Percentiles rank a stretch among this genome's conserved stretches.
Evolutionary conservation across 139 green algal genomes (phyloP).

Genomic region (Chlamydomonas sp.): DNA sequence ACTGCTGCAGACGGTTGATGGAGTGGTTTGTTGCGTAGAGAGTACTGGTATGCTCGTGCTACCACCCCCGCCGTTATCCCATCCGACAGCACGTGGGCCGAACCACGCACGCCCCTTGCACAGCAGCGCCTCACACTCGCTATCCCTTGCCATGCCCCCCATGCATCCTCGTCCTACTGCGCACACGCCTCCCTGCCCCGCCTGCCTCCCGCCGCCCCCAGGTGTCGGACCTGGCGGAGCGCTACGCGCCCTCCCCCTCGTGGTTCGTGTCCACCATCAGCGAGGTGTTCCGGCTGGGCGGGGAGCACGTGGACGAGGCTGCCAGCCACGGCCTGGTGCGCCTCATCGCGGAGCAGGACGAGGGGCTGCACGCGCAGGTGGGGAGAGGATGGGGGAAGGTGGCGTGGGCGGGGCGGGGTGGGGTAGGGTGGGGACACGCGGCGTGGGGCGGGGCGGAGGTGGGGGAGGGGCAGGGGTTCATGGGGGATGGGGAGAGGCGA

Average conservation of each 20-base stretch:
- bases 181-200: not conserved
- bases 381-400: not conserved
- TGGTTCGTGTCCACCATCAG: conserved; percentile 96
- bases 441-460: no score
- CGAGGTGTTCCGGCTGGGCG: conserved; percentile 86
- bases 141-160: not conserved
- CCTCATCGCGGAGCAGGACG: conserved; percentile 91
- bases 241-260: conserved; percentile 85
- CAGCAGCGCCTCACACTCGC: no score
- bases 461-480: no score
- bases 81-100: no score
- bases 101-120: no score
- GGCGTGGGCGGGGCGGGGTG: no score
- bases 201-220: not conserved
- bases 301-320: conserved; percentile 78
- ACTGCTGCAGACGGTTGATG: no score
- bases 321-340: conserved; percentile 85
- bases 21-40: no score
- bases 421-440: no score
- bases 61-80: no score
- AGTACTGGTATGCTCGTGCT: no score
- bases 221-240: conserved; percentile 87
- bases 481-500: no score
- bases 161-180: not conserved
- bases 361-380: conserved; percentile 27